Base-by-base conservation (phyloP, 148 eudicot genomes). In the Silene latifolia region DNA sequence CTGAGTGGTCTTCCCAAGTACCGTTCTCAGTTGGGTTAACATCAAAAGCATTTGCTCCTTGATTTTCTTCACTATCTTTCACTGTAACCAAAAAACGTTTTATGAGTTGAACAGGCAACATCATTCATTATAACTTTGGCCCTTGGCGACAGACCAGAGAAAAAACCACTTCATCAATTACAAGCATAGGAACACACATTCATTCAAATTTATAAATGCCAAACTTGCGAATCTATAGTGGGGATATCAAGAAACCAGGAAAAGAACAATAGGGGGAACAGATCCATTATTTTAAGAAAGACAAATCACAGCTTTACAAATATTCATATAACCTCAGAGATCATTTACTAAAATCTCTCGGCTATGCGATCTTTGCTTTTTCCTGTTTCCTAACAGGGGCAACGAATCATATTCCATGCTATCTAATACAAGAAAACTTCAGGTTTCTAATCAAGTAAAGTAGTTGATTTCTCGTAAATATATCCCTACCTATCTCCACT, bases 81-180 rank as follows among this genome's bases (percentile, higher is more conserved):
- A 79, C 95, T 88, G 91, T 82, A 78, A 65, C 67, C 77, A 67
- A 82, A 18, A 35, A 63, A 46, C 65, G 1, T 39, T 60, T 48
- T 56, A 27, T 57, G 67, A 83, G 75, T 24, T 62, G 21, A 57
- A 60, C 13, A 69, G 25, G 14, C 27, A 29, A 6, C 35, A 70
- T 56, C 21, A 75, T 66, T 20, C 64, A 48, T 47, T 7, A 47
- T 47, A 47, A 47, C 53, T 27, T 27, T 27, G 29, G 29, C 29
- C 29, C 53, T 47, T 47, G 53, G 5, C 20, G 18, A 17, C 17
- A 29, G 10, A 32, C 63, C 27, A 42, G 39, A 67, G 32, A 42
- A 27, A 27, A 2, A 35, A 65, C 3, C 6, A 32, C 44, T 4
- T 35, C 5, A 35, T 3, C 15, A 10, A 60, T 19, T 7, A 24